Evolutionary conservation across 2,329 filamentous ascomycete genomes (phyloP), one percentile per base, ranked within the genome.

Genomic region (Stylonectria norvegica): DNA sequence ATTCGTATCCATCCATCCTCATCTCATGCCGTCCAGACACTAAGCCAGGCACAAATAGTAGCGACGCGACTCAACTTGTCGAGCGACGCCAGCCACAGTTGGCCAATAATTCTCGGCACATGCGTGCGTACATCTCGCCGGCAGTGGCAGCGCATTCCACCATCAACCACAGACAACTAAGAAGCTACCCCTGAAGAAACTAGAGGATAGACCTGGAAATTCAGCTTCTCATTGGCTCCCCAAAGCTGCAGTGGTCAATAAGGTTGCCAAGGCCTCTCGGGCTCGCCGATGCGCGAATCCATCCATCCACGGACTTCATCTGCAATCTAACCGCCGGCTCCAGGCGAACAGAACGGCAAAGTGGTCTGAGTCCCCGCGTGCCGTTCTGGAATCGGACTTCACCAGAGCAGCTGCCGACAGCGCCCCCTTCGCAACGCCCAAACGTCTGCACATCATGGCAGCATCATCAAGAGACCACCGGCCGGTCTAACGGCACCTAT

Each of bases 181-280:
- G 22, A 25, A 8, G 15, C 19, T 19, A 19, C 30, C 19, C 15
- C 10, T 14, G 15, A 32, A 5, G 30, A 17, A 5, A 16, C 19
- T 32, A 8, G 22, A 25, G 8, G 12, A 7, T 25, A 25, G 22
- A 12, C 22, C 22, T 7, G 12, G n/a, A 14, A 29, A 10, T 14
- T 14, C 23, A n/a, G 11, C n/a, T 27, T 17, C 10, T 55, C 35
- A 53, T 56, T 56, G 49, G 53, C 5, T 32, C 3, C 9, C 9
- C 9, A 3, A 8, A 32, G 28, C 36, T 32, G 36, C 17, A 33
- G 14, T 36, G 36, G 22, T 43, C 39, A 53, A 56, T 55, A 56
- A 45, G 54, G 53, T 56, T 56, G 40, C 39, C 49, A 48, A 55
- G 51, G 36, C 49, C 42, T 38, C 37, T 56, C 53, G 53, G 53